Evolutionary conservation across 1,284 basidiomycete genomes (phyloP).

Genomic region (Phylloboletellus chloephorus): DNA sequence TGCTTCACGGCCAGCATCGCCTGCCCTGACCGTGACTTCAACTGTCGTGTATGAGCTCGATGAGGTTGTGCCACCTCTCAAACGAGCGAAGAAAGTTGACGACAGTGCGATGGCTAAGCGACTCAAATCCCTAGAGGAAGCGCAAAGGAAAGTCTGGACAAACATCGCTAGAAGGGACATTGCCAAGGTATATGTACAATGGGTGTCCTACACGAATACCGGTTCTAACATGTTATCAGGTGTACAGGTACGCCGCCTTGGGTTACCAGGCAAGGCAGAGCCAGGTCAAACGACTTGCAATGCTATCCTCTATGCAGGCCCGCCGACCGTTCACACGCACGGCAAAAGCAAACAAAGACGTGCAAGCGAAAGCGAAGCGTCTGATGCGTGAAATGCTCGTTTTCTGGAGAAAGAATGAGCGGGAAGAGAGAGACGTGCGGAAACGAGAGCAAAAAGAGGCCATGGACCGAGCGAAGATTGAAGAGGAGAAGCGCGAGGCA

Average conservation of each 20-base stretch:
- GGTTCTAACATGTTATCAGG: conserved; percentile 41
- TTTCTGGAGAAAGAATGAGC: conserved; percentile 98
- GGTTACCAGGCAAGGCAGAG: conserved; percentile 60
- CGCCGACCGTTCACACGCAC: conserved; percentile 77
- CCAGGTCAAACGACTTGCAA: conserved; percentile 75
- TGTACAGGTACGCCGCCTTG: conserved; percentile 71
- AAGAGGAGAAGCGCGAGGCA: conserved; percentile 95
- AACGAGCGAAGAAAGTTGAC: conserved; percentile 69
- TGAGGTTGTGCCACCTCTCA: conserved; percentile 61
- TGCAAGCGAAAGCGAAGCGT: conserved; percentile 82
- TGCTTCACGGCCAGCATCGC: conserved; percentile 57
- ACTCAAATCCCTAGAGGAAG: conserved; percentile 72
- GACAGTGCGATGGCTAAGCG: conserved; percentile 66
- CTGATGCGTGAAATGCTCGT: conserved; percentile 93
- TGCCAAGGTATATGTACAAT: conserved; percentile 55
- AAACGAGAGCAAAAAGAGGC: conserved; percentile 95
- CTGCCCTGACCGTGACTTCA: conserved; percentile 48
- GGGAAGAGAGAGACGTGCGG: conserved; percentile 88
- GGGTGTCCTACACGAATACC: conserved; percentile 1
- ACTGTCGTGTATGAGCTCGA: conserved; percentile 65
- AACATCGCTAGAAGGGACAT: conserved; percentile 79
- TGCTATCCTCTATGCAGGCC: conserved; percentile 73
- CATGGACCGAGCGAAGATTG: conserved; percentile 82
- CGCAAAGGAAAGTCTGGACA: conserved; percentile 83
- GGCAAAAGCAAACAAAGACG: conserved; percentile 82